phyloP scores from a whole-genome alignment of 306 rosid species.

The Glycine soja region DNA sequence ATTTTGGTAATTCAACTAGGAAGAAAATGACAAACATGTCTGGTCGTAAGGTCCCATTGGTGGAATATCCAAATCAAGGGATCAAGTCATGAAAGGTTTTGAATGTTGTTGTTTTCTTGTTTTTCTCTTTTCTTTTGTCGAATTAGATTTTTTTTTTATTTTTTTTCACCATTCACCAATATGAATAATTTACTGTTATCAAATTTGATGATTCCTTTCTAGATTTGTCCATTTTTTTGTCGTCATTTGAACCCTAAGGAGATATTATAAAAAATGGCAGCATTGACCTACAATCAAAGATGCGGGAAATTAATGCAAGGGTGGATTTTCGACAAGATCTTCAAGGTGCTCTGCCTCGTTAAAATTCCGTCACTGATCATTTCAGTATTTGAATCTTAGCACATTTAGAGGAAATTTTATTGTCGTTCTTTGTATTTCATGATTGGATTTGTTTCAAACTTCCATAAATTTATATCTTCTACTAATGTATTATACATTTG shows the following conservation, averaged over 20 bases:
- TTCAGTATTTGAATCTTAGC: conserved; percentile 11
- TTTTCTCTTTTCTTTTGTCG: conserved; percentile 1
- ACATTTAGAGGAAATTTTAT: not conserved
- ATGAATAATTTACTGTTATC: not conserved
- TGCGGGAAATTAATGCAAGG: conserved; percentile 14
- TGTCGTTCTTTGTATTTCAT: not conserved
- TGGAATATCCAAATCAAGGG: too few species aligned
- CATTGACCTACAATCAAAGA: conserved; percentile 29
- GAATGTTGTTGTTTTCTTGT: conserved; percentile 25
- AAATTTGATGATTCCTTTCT: conserved; percentile 24
- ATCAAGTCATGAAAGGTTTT: conserved; percentile 28
- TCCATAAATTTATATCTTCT: not conserved
- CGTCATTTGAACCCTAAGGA: conserved; percentile 20
- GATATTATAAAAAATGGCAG: conserved; percentile 27
- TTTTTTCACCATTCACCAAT: not conserved
- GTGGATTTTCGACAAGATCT: conserved; percentile 35
- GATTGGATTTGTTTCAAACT: not conserved
- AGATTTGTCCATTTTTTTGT: conserved; percentile 17
- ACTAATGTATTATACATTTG: not conserved
- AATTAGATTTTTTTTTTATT: too few species aligned
- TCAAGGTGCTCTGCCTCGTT: not conserved
- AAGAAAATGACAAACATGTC: too few species aligned
- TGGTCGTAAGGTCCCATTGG: too few species aligned
- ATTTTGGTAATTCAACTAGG: too few species aligned
- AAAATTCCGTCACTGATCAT: not conserved